phyloP scores from a whole-genome alignment of 2,329 filamentous ascomycete genomes.

The Trichoderma semiorbis region DNA sequence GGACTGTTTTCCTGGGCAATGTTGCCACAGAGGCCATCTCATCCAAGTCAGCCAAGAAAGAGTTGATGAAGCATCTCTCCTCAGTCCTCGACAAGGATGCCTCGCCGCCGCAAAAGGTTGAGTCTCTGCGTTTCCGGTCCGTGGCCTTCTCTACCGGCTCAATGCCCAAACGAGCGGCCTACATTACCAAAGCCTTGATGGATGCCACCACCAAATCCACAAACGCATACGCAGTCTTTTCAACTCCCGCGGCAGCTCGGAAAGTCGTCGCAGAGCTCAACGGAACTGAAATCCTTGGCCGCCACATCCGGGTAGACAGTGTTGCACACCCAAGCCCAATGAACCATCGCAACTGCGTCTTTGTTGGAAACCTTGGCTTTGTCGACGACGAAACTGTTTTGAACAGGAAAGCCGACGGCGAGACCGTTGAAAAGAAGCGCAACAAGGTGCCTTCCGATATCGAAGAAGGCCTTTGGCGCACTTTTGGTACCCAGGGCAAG shows the following conservation, averaged over 20 bases:
- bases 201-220: slow-evolving; percentile 86
- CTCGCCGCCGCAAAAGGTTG: slow-evolving; percentile 65
- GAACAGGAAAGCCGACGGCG: slow-evolving; percentile 60
- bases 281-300: slow-evolving; percentile 75
- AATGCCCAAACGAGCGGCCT: slow-evolving; percentile 91
- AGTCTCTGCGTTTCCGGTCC: slow-evolving; percentile 92
- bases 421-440: slow-evolving; percentile 68
- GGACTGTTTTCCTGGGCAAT: slow-evolving; percentile 91
- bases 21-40: slow-evolving; percentile 80
- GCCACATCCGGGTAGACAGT: slow-evolving; percentile 86
- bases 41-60: slow-evolving; percentile 76
- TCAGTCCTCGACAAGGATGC: slow-evolving; percentile 62
- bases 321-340: slow-evolving; percentile 81
- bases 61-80: slow-evolving; percentile 70
- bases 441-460: slow-evolving; percentile 76
- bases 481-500: slow-evolving; percentile 69
- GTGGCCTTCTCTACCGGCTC: slow-evolving; percentile 74
- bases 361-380: slow-evolving; percentile 94
- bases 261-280: slow-evolving; percentile 76
- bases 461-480: slow-evolving; percentile 88
- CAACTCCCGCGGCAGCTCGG: slow-evolving; percentile 68
- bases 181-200: slow-evolving; percentile 86
- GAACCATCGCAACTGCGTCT: slow-evolving; percentile 87
- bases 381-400: slow-evolving; percentile 83
- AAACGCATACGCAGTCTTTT: slow-evolving; percentile 92